Evolutionary conservation across 345 rosid species (phyloP).

Genomic region (Linum tenue): DNA sequence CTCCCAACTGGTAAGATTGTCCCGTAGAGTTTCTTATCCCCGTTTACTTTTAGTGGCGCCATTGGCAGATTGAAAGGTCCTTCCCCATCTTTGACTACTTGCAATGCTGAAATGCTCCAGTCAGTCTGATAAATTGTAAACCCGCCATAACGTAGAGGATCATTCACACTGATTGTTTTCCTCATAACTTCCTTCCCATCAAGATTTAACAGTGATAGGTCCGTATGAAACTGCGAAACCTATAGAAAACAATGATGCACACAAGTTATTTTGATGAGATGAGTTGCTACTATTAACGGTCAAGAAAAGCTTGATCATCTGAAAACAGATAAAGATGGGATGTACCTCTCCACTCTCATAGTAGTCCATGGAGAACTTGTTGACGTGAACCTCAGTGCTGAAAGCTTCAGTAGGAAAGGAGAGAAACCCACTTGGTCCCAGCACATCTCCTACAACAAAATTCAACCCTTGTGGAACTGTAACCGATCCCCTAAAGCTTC

Average conservation of each 20-base stretch:
- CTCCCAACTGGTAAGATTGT: slow-evolving; percentile 84
- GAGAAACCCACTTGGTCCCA: slow-evolving; percentile 71
- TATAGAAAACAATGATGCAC: slow-evolving; percentile 17
- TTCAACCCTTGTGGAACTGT: slow-evolving; percentile 89
- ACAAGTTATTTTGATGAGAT: not conserved
- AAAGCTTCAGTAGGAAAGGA: slow-evolving; percentile 80
- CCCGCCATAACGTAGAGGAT: slow-evolving; percentile 78
- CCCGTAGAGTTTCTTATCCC: slow-evolving; percentile 87
- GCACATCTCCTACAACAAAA: slow-evolving; percentile 75
- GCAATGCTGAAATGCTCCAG: slow-evolving; percentile 92
- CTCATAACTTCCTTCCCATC: slow-evolving; percentile 80
- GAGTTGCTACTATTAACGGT: not conserved
- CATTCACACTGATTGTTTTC: slow-evolving; percentile 83
- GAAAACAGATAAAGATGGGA: not conserved
- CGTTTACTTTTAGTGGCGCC: slow-evolving; percentile 80
- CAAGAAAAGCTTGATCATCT: not conserved
- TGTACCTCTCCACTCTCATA: slow-evolving; percentile 75
- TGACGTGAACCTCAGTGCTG: slow-evolving; percentile 86
- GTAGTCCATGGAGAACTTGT: slow-evolving; percentile 80
- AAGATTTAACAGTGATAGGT: slow-evolving; percentile 64
- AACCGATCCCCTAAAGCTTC: slow-evolving; percentile 88
- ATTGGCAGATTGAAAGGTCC: slow-evolving; percentile 94
- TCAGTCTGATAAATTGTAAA: slow-evolving; percentile 85
- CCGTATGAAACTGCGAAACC: slow-evolving; percentile 87
- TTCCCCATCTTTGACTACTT: slow-evolving; percentile 58